Evolutionary conservation across 306 rosid genomes (phyloP), one percentile per base, ranked within the genome.

Genomic region (Rosa persica): DNA sequence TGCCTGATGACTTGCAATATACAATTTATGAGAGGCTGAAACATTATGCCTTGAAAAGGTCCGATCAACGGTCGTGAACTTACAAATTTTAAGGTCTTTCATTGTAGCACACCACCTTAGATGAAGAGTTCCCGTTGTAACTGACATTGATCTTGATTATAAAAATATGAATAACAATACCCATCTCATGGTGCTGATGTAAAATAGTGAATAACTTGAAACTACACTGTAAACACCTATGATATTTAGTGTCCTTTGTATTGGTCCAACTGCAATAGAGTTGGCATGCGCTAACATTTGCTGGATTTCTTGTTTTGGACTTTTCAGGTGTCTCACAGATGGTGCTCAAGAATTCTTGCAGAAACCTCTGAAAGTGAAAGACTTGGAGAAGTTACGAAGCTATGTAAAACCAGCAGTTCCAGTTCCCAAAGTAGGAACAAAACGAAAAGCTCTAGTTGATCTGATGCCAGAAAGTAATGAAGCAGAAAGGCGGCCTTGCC

Each of bases 331-430:
- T 49, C 76, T 72, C 8, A 10, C 30, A 38, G 76, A 72, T 17
- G 76, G 76, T 49, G 76, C 76, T 11, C 30, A 49, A 73, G 66
- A 73, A 25, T 54, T 73, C 76, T 30, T 54, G 43, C 76, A 52
- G 76, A 73, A 73, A 38, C 76, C 76, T 38, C 66, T 73, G 22
- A n/a, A 73, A 52, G 64, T 73, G 17, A 54, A 52, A n/a, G 76
- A 52, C 76, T 20, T 54, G 48, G 62, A 73, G 38, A 73, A 57
- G 30, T 11, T 73, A 52, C 54, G 38, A 54, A 73, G 65, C 36
- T 73, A 54, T 38, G 76, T 38, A 38, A 73, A 44, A 36, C 48
- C 66, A 57, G 66, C 49, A 54, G 27, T 36, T 23, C 65, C 76
- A 38, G 62, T 19, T 8, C 44, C 76, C 48, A 73, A 52, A 34